Base-by-base conservation (phyloP, 208 protist genomes). In the Leishmania mexicana region DNA sequence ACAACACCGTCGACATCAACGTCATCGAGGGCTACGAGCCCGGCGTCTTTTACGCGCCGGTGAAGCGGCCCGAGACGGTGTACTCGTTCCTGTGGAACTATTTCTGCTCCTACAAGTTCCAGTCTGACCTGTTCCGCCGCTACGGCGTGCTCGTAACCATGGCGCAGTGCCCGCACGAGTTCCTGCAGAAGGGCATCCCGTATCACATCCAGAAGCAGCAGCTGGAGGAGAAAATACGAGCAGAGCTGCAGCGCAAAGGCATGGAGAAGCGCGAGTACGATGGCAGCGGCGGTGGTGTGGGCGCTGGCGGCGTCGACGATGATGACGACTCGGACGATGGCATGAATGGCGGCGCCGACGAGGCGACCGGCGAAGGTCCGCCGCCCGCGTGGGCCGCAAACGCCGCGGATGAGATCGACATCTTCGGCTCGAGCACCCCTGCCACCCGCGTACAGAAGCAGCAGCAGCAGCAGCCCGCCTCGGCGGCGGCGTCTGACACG, bases 101-200 rank as follows among this genome's bases (percentile, higher is more conserved):
- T 15, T 91, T 89, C 76, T 89, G 83, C 64, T 97, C 94, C 40
- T 93, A 93, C 80, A 67, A 88, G 60, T 80, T 96, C 54, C 94
- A 97, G 79, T 53, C 73, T 5, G 90, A 87, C 6, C 81, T 97
- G 13, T 97, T 95, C 78, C 83, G 86, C 51, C 87, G 88, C 45
- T 92, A 87, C 80, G 94, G 94, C 40, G 93, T 96, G 35, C 83
- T 97, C 65, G 78, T 97, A 62, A 95, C 92, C 57, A 95, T 95
- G 92, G 92, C 94, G 47, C 72, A 83, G 73, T 96, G 93, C 84
- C 88, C 89, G 42, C 91, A 96, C 80, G 87, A 91, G n/a, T 96
- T 96, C 80, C 78, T 94, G 15, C 83, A 85, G 67, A 92, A 93
- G 78, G 85, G 88, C 40, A 78, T 92, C 7, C 87, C 90, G 28